Evolutionary conservation across 176 grass and related monocot genomes (phyloP), one percentile per base, ranked within the genome.

Genomic region (Carex parvula): DNA sequence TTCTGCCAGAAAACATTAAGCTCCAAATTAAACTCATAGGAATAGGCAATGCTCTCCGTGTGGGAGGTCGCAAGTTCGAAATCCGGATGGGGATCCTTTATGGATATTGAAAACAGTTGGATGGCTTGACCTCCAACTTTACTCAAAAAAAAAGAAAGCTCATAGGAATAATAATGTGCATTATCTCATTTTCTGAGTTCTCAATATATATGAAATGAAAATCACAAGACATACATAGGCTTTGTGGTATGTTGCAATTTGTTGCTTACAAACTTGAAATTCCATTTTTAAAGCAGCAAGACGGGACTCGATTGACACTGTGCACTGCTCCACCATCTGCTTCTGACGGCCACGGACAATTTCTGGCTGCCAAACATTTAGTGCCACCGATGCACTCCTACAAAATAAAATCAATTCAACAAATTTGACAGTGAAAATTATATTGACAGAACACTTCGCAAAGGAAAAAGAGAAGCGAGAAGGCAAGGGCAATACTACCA

Each of bases 351-450:
- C 91, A 81, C 85, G 89, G 64, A 95, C 88, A 86, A 99, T 88
- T 85, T 99, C 91, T 74, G 96, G 96, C 63, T 99, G 96, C 93
- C 96, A 99, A 57, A 99, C 91, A 53, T 95, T 93, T 88, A 95
- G 79, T 84, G 96, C 91, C n/a, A 93, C 91, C 20, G 91, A 95
- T 88, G 96, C 87, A 29, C 89, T 93, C 88, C 96, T 99, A 79
- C 44, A 86, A 54, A 78, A 78, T 26, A 73, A 50, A 73, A 50
- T 73, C 21, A 42, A 63, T 64, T 52, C 30, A 84, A 2, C 42
- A 72, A 20, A 35, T 64, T 64, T 86, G 32, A 78, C 12, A 66
- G 26, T 41, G 33, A 76, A 42, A 64, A 29, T 62, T 60, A 74
- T 59, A 73, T 46, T 58, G 18, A 17, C 6, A 17, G 79, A 81